Evolutionary conservation across 2,329 filamentous ascomycete genomes (phyloP).

Genomic region (Sphaerulina vaccinii): DNA sequence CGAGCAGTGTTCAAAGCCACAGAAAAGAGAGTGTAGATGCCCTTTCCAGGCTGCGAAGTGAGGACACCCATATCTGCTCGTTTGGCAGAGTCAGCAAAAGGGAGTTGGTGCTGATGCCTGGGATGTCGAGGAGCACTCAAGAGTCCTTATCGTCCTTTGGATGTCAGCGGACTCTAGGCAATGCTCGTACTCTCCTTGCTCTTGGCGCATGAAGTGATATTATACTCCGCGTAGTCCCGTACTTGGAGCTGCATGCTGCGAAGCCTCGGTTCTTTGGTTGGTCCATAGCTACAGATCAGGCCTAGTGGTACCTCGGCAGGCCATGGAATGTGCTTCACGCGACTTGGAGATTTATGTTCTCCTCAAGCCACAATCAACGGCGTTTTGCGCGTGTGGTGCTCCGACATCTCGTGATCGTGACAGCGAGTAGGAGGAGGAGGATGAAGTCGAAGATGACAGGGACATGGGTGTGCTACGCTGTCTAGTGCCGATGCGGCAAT

Average conservation of each 20-base stretch:
- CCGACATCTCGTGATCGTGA: neutral
- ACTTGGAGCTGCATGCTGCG: neutral
- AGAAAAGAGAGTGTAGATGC: slow-evolving; percentile 40
- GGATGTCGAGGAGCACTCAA: neutral
- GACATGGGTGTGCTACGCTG: neutral
- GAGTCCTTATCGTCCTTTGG: neutral
- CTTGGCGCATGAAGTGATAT: neutral
- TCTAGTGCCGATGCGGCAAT: neutral
- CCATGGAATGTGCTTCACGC: neutral
- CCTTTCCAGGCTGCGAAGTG: slow-evolving; percentile 43
- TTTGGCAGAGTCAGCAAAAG: neutral
- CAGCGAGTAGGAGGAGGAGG: neutral
- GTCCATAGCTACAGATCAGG: neutral
- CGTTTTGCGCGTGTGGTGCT: neutral
- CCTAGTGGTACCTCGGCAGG: neutral
- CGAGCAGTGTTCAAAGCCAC: slow-evolving; percentile 38
- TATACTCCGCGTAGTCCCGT: neutral
- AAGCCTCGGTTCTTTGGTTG: neutral
- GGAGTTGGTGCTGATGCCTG: neutral
- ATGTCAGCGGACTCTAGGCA: neutral
- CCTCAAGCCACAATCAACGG: neutral
- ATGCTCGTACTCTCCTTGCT: neutral
- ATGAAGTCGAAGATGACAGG: neutral
- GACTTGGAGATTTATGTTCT: neutral
- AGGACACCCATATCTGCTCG: slow-evolving; percentile 20